These are phyloP conservation scores for Aspergillus pseudoviridinutans DNA, from an alignment of 2,329 filamentous ascomycete species.

Conservation along the genomic window DNA sequence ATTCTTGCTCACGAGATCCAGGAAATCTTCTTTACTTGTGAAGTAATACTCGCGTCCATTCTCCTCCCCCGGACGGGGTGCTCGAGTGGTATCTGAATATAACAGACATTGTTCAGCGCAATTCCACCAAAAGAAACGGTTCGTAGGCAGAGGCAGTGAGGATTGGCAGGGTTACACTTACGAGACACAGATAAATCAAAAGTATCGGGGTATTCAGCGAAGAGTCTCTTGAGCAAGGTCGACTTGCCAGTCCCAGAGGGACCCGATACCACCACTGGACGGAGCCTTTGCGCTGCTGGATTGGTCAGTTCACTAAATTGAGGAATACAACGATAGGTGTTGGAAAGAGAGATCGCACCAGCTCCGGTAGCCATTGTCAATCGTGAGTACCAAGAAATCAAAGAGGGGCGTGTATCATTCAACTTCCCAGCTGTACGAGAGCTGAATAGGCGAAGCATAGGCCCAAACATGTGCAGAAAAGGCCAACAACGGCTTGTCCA, in stretches of 20 bases:
- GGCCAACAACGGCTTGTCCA: background rate
- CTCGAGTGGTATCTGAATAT: constrained; percentile 68
- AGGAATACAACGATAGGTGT: background rate
- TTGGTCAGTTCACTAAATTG: background rate
- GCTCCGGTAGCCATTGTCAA: constrained; percentile 23
- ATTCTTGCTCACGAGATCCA: constrained; percentile 60
- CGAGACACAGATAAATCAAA: constrained; percentile 43
- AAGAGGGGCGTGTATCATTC: background rate
- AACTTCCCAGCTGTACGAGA: constrained; percentile 5
- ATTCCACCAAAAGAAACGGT: background rate
- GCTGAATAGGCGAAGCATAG: constrained; percentile 19
- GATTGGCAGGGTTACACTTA: constrained; percentile 17
- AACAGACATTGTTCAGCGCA: constrained; percentile 9
- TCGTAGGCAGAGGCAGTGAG: background rate
- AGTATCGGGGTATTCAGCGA: constrained; percentile 39
- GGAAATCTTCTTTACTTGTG: constrained; percentile 63
- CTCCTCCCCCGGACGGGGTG: constrained; percentile 69
- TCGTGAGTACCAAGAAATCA: constrained; percentile 1
- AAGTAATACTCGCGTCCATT: constrained; percentile 81
- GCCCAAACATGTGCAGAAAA: background rate
- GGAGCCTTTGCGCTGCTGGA: constrained; percentile 26
- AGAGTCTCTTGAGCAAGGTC: constrained; percentile 41
- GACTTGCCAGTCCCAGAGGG: constrained; percentile 42
- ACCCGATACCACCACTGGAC: constrained; percentile 41
- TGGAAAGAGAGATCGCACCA: constrained; percentile 13